Evolutionary conservation across 352 stramenopile genomes (phyloP), one percentile per base, ranked within the genome.

Genomic region (Phytophthora syringae): DNA sequence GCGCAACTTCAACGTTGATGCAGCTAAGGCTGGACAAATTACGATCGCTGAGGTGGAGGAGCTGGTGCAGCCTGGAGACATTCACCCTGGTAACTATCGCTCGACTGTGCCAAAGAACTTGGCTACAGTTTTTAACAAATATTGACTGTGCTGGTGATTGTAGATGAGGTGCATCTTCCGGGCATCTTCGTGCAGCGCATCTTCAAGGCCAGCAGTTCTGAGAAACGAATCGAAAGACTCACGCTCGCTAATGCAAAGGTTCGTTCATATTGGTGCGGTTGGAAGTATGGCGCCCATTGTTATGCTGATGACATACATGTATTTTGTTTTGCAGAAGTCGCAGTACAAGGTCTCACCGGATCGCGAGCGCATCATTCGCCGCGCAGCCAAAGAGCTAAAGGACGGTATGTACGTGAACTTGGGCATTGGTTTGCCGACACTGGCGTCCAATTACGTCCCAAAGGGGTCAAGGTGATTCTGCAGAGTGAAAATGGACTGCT

Each of bases 321-420:
- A n/a, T 4, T 15, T 13, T 43, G 36, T 13, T 11, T 25, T 44
- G 15, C 47, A 84, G 60, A 80, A 78, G 20, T 90, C 79, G 22
- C 60, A 85, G 51, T 72, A 80, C 28, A 86, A 87, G 34, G 81
- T 95, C 15, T 92, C 84, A 2, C 72, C 78, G 5, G 82, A 92
- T 60, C 87, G 96, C 60, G 90, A 96, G 54, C 86, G 89, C 59
- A 98, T 99, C 75, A 97, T 98, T 64, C 91, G 95, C 67, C 92
- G 97, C 25, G 95, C 95, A 18, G 86, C 86, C 13, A 92, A 93
- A 64, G 86, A 94, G 56, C 67, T 94, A 11, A 73, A 97, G 65
- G 76, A 99, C 76, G 97, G 96, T 21, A 98, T 98, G 93, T 99
- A 99, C 74, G 96, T 99, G 32, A 99, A 99, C 75, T 66, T 99